Conservation (phyloP, 768 basidiomycete species). For the Tylopilus vinaceipallidus region DNA sequence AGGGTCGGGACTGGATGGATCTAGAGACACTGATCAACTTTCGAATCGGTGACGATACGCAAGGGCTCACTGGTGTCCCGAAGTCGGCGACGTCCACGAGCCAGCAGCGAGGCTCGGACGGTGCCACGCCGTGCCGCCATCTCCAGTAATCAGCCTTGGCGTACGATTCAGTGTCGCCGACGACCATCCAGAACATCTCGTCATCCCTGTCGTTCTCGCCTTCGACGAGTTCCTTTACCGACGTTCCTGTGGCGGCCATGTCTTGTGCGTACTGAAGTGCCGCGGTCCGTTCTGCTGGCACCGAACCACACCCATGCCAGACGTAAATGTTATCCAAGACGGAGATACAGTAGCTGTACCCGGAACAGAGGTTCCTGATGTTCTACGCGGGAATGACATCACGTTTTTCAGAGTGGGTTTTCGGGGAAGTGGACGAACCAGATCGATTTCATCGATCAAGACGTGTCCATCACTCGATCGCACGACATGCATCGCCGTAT, state of each 20-base stretch:
- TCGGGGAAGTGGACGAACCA: constrained; percentile 41
- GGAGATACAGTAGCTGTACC: constrained; percentile 77
- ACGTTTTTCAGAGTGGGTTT: not conserved
- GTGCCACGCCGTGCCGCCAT: constrained; percentile 52
- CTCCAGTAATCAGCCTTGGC: constrained; percentile 83
- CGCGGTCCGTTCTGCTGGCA: constrained; percentile 53
- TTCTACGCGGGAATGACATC: constrained; percentile 36
- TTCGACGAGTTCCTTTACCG: constrained; percentile 58
- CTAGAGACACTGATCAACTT: constrained; percentile 33
- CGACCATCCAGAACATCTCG: constrained; percentile 85
- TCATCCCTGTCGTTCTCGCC: constrained; percentile 60
- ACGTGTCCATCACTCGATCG: constrained; percentile 49
- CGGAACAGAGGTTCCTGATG: constrained; percentile 74
- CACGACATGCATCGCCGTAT: constrained; percentile 79
- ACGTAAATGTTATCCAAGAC: constrained; percentile 71
- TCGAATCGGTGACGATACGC: not conserved
- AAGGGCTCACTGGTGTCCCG: constrained; percentile 40
- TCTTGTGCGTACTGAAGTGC: constrained; percentile 59
- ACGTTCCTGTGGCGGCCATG: constrained; percentile 38
- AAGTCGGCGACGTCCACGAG: constrained; percentile 42
- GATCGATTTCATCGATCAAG: constrained; percentile 69
- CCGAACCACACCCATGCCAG: constrained; percentile 79
- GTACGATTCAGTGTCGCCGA: constrained; percentile 67
- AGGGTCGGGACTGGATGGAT: constrained; percentile 45
- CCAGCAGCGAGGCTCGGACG: constrained; percentile 57